Conservation (phyloP, 176 grass and related monocot genomes). For the Ampelocalamus luodianensis region DNA sequence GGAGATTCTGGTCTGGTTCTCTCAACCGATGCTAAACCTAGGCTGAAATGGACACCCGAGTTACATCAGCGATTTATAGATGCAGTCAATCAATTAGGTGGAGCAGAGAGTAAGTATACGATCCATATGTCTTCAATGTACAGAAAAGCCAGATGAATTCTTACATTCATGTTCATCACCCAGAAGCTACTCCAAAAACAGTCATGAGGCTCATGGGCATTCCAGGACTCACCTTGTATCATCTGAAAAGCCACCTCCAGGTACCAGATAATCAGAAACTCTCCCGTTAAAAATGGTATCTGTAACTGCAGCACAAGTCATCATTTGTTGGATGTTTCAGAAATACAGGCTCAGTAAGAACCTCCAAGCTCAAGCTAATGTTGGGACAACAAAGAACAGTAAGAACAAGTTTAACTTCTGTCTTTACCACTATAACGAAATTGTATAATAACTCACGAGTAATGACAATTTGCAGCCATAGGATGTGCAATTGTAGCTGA, state of each 20-base stretch:
- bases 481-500: slow-evolving; percentile 55
- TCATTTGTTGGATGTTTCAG: slow-evolving; percentile 56
- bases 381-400: slow-evolving; percentile 68
- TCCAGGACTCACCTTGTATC: slow-evolving; percentile 95
- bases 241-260: slow-evolving; percentile 98
- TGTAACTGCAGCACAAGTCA: slow-evolving; percentile 34
- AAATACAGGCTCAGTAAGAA: slow-evolving; percentile 97
- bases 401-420: slow-evolving; percentile 39
- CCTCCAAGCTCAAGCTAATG: slow-evolving; percentile 79
- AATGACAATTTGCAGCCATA: slow-evolving; percentile 55
- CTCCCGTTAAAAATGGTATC: slow-evolving; percentile 30
- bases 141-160: slow-evolving; percentile 40
- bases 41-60: slow-evolving; percentile 98
- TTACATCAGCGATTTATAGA: slow-evolving; percentile 97
- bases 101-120: slow-evolving; percentile 91
- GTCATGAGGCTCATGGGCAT: slow-evolving; percentile 99
- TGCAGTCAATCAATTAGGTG: slow-evolving; percentile 94
- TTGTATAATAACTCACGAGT: slow-evolving; percentile 10
- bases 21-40: slow-evolving; percentile 95
- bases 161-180: slow-evolving; percentile 57
- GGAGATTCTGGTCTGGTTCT: slow-evolving; percentile 94
- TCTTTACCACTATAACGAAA: slow-evolving; percentile 31
- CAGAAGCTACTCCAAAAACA: slow-evolving; percentile 97
- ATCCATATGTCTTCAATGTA: slow-evolving; percentile 30
- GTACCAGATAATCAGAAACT: slow-evolving; percentile 54